phyloP scores from a whole-genome alignment of 345 rosid species.

The rapeseed (Brassica napus) region DNA sequence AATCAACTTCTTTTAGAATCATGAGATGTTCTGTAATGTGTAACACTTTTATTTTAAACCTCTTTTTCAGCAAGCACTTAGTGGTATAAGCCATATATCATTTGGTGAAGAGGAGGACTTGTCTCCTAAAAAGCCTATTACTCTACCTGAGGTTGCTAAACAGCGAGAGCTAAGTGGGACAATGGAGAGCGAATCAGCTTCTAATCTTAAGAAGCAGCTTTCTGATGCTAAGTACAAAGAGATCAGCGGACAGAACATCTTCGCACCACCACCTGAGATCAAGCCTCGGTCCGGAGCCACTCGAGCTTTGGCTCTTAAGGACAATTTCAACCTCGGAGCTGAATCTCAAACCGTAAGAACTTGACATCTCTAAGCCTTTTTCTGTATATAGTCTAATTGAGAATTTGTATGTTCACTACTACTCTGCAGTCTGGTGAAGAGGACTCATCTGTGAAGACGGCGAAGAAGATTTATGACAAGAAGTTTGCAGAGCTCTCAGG shows the following conservation, averaged over 20 bases:
- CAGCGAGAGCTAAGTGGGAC: slow-evolving; percentile 96
- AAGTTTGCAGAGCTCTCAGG: slow-evolving; percentile 84
- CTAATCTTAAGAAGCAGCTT: slow-evolving; percentile 66
- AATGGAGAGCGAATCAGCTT: slow-evolving; percentile 61
- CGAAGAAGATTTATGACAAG: slow-evolving; percentile 81
- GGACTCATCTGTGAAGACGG: slow-evolving; percentile 61
- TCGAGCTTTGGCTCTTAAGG: slow-evolving; percentile 68
- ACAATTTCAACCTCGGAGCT: slow-evolving; percentile 70
- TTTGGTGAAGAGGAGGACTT: slow-evolving; percentile 78
- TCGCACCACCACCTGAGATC: slow-evolving; percentile 96
- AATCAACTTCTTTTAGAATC: neutral
- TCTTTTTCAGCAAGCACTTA: slow-evolving; percentile 62
- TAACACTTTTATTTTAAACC: neutral
- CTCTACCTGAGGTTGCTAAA: slow-evolving; percentile 83
- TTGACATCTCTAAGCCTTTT: neutral
- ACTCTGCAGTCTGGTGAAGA: slow-evolving; percentile 65
- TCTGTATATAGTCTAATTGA: neutral
- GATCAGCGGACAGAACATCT: slow-evolving; percentile 90
- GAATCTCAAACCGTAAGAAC: slow-evolving; percentile 30
- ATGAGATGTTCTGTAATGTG: neutral
- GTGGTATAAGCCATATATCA: slow-evolving; percentile 92
- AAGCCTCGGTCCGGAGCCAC: slow-evolving; percentile 67
- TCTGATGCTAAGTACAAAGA: slow-evolving; percentile 92
- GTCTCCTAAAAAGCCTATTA: slow-evolving; percentile 70
- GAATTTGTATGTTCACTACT: neutral